A percentile compares a stretch with the other conserved stretches of the same genome.
These are phyloP conservation scores for Myrica gale DNA, from an alignment of 306 rosid species.

Conservation along the genomic window DNA sequence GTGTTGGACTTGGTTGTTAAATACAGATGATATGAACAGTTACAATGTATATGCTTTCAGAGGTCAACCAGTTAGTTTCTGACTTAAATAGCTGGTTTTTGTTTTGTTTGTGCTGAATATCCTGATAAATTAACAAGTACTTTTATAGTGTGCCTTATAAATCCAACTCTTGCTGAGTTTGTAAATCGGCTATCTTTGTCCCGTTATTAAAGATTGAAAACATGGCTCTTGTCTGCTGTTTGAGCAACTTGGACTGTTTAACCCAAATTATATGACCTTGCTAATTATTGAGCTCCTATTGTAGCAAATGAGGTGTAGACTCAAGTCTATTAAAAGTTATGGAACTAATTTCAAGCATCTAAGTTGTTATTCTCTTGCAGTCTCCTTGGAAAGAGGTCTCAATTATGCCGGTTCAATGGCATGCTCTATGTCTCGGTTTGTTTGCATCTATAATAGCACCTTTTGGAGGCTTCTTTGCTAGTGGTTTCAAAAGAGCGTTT, in stretches of 20 bases:
- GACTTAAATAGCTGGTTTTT: neutral
- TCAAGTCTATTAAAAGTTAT: conserved; percentile 22
- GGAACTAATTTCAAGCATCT: conserved; percentile 4
- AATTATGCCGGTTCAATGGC: conserved; percentile 87
- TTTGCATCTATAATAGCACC: conserved; percentile 98
- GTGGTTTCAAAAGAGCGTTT: conserved; percentile 98
- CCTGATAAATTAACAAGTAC: neutral
- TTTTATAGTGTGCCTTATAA: neutral
- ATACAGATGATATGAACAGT: neutral
- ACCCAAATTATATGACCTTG: neutral
- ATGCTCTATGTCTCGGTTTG: conserved; percentile 81
- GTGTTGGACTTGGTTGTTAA: neutral
- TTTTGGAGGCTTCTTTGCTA: conserved; percentile 99
- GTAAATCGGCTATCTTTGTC: conserved; percentile 5
- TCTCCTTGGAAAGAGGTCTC: conserved; percentile 81
- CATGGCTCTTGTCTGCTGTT: conserved; percentile 13
- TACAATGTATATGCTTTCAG: neutral
- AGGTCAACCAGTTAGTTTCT: neutral
- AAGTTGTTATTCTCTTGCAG: conserved; percentile 33
- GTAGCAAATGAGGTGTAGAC: conserved; percentile 23
- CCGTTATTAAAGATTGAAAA: conserved; percentile 20
- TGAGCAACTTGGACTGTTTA: conserved; percentile 12
- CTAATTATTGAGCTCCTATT: neutral
- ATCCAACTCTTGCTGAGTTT: neutral
- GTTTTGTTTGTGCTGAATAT: neutral